Base-by-base conservation (phyloP, 495 filamentous ascomycete genomes). In the Aspergillus cavernicola region DNA sequence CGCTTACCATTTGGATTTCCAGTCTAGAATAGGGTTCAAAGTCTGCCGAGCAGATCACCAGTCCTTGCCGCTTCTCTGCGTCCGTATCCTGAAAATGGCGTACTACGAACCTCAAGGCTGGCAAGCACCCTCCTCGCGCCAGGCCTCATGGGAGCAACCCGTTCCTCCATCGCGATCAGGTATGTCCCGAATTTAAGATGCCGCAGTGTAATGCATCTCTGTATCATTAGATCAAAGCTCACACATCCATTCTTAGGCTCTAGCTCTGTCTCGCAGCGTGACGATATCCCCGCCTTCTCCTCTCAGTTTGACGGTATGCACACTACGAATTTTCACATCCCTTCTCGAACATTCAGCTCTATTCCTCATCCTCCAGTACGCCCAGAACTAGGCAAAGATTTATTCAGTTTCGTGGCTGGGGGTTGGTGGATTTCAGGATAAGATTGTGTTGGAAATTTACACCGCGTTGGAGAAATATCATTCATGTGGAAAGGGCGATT, bases 31-130 rank as follows among this genome's bases (percentile, higher is more conserved):
- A 54, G 52, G 42, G 35, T 40, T 32, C 35, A n/a, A 40, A 31
- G 13, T 52, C 49, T 54, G 32, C 28, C 45, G 55, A 61, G 51
- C 67, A 63, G 65, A 70, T 65, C 57, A 63, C 40, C 46, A 57
- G 56, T 62, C 63, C 62, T 66, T 61, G 64, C 58, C 50, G 53
- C 41, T 50, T 56, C 54, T 55, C 47, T 48, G 53, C 56, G 26
- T 53, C 31, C 16, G 31, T 51, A 45, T 50, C 58, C 52, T 60
- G 61, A 77, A 59, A 65, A 93, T 93, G 89, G 86, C 89, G 23
- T 96, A 92, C 76, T 96, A 96, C 80, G 90, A 95, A 71, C 82
- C 90, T 59, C 84, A 87, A 66, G 81, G 85, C 66, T 93, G 88
- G 89, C 82, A 87, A 56, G 68, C 82, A 39, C 80, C 80, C 24